Conservation (phyloP, 192 early-diverging fungal genomes). For the Gamsiella multidivaricata region DNA sequence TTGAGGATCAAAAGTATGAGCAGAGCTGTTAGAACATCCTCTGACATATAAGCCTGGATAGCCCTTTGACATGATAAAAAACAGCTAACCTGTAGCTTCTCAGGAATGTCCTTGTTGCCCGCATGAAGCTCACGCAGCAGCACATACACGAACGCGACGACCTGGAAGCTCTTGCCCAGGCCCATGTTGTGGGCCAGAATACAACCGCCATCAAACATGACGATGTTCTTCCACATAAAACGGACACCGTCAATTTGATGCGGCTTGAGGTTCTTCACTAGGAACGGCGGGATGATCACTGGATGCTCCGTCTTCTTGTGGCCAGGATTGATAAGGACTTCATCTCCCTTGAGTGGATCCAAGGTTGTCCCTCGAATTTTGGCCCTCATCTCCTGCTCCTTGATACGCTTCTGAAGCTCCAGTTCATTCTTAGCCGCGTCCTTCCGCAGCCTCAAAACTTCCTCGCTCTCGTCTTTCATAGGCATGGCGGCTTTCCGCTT, state of each 20-base stretch:
- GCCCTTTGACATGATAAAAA: not conserved
- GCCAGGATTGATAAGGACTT: conserved; percentile 71
- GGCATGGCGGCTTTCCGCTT: not conserved
- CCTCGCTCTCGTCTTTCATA: conserved; percentile 14
- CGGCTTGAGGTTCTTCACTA: conserved; percentile 67
- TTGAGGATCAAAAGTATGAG: not conserved
- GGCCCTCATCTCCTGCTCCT: conserved; percentile 27
- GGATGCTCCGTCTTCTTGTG: conserved; percentile 65
- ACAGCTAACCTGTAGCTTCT: conserved; percentile 56
- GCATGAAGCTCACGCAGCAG: conserved; percentile 68
- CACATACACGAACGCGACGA: conserved; percentile 77
- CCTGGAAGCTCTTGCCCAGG: conserved; percentile 81
- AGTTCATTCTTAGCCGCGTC: conserved; percentile 31
- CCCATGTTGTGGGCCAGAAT: conserved; percentile 90
- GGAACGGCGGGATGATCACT: conserved; percentile 66
- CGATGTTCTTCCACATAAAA: conserved; percentile 85
- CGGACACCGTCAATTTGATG: conserved; percentile 83
- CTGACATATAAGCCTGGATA: too few species aligned
- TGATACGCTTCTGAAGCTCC: conserved; percentile 43
- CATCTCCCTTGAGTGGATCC: not conserved
- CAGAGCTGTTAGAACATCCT: not conserved
- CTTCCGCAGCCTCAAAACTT: conserved; percentile 21
- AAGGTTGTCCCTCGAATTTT: not conserved
- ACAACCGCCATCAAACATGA: conserved; percentile 80
- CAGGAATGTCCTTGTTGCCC: conserved; percentile 64